These are phyloP conservation scores for Piloderma croceum DNA, from an alignment of 768 basidiomycete genomes.

Conservation along the genomic window DNA sequence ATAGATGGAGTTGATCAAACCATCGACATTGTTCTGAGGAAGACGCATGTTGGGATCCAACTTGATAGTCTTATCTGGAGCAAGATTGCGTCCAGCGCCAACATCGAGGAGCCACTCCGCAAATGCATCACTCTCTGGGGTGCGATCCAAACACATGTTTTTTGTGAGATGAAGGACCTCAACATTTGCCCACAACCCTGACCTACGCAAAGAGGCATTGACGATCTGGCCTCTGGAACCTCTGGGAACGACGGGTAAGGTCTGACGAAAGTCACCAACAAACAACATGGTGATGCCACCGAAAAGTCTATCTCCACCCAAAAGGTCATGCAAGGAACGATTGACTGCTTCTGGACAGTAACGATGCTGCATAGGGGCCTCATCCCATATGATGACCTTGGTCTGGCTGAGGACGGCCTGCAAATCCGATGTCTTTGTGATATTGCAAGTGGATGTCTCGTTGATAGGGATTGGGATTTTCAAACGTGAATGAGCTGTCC, in stretches of 20 bases:
- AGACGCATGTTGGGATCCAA: conserved; percentile 3
- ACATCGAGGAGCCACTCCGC: conserved; percentile 25
- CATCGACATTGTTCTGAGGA: not conserved
- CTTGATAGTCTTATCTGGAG: conserved; percentile 8
- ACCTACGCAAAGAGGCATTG: conserved; percentile 20
- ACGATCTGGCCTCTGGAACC: conserved; percentile 29
- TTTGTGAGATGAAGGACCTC: conserved; percentile 19
- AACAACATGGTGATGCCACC: conserved; percentile 21
- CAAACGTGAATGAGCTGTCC: conserved; percentile 45
- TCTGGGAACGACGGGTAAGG: conserved; percentile 34
- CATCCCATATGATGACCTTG: no score
- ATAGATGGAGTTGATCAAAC: conserved; percentile 25
- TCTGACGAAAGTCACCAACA: conserved; percentile 37
- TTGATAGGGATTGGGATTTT: conserved; percentile 47
- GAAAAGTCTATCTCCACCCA: conserved; percentile 20
- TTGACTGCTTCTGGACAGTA: conserved; percentile 38
- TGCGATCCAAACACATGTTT: conserved; percentile 30
- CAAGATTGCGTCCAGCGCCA: conserved; percentile 15
- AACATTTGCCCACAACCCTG: conserved; percentile 26
- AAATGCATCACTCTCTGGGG: conserved; percentile 21
- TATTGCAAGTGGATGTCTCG: conserved; percentile 18
- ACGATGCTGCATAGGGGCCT: no score
- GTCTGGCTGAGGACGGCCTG: no score
- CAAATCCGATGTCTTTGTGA: no score
- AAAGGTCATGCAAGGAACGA: conserved; percentile 23